Base-by-base conservation (phyloP, 768 basidiomycete genomes). In the Kwoniella pini region DNA sequence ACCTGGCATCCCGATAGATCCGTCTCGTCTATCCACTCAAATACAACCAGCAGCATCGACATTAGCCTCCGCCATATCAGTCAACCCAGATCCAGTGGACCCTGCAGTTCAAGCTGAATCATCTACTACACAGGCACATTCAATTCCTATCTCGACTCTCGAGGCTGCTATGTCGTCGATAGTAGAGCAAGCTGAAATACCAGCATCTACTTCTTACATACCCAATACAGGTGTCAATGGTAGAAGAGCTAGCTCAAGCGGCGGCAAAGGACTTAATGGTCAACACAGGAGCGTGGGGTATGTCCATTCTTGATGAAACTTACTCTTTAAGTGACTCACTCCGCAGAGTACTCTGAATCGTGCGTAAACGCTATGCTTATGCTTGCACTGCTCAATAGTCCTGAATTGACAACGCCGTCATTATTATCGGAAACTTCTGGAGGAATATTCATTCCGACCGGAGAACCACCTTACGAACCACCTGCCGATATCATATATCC, bases 401-500 rank as follows among this genome's bases (percentile, higher is more conserved):
- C 60, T 12, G 54, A 55, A 40, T 44, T 62, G 13, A 42, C 19
- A 2, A 44, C 58, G 3, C 53, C 42, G 7, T 27, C 39, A 2
- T 48, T 27, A 57, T 46, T 62, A 17, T 46, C 54, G 19, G 33
- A 44, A 24, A 54, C 39, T 2, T 45, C 44, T 11, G 48, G 55
- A 7, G 53, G 54, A 15, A 15, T 30, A 1, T 53, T 57, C 38
- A 22, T 49, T 10, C 48, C 62, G 19, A 59, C 60, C 3, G 54
- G 57, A 7, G 26, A 40, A 42, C 69, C 69, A 4, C 72, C 72
- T 2, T 74, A 74, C 36, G n/a, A 56, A 30, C 45, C 72, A 22
- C 72, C 72, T 6, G n/a, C 48, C 4, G 59, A 69, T 55, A 64
- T 66, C 12, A 17, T 54, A 11, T 74, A 74, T 50, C 70, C 68